Base-by-base conservation (phyloP, 768 basidiomycete species). In the Suillus paluster region DNA sequence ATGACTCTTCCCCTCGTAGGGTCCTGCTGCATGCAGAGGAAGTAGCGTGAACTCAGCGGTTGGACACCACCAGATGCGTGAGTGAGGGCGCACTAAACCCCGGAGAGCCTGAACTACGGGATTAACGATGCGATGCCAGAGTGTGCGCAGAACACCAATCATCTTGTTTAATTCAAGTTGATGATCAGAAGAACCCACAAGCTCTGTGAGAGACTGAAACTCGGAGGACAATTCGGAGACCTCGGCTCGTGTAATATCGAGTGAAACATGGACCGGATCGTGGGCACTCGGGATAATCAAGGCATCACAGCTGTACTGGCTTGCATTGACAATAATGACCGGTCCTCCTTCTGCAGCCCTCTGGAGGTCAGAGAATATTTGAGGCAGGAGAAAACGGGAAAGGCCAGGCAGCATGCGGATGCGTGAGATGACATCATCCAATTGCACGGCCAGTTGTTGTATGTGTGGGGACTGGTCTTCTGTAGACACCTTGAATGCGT, bases 51-150 rank as follows among this genome's bases (percentile, higher is more conserved):
- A 57, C 30, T 64, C 66, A 10, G 76, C 72, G 7, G 77, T 74
- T 1, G 72, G 69, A 45, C 73, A 77, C 76, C 76, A 77, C 67
- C 68, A 73, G 48, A 77, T 69, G 19, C 71, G 63, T 53, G 70
- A 57, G 19, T 64, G 64, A 19, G 62, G 61, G 7, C 65, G 64
- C 11, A 67, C 14, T 12, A 70, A 54, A 3, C 19, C 14, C 7
- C 17, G 4, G 5, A 71, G 63, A 12, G 66, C 53, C 14, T 66
- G 62, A 2, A 57, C 64, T 39, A 74, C 56, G 3, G 69, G 73
- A 23, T 41, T 0, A n/a, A 70, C 73, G 52, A 75, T 42, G 3
- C 41, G 25, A 19, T 68, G 62, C 74, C 74, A 75, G 15, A 76
- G 60, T 2, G 41, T 33, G 38, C 72, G 65, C 12, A 75, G 49